phyloP scores from a whole-genome alignment of 371 early-diverging fungal genomes.

The Rhizopus microsporus region DNA sequence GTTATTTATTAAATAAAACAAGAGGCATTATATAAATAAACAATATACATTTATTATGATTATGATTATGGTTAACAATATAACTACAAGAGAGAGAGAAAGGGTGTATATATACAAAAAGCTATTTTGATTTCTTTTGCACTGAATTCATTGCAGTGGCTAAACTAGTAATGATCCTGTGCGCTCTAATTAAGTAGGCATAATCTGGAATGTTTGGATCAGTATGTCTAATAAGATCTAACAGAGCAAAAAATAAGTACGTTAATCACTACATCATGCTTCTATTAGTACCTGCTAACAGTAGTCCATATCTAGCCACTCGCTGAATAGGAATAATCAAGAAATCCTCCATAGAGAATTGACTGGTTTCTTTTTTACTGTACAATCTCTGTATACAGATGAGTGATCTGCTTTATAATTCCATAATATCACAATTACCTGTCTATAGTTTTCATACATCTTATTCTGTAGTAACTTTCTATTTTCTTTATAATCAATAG shows the following conservation, averaged over 20 bases:
- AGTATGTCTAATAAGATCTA: slow-evolving; percentile 50
- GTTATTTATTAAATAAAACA: too few relatives aligned
- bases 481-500: slow-evolving; percentile 39
- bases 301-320: slow-evolving; percentile 34
- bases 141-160: slow-evolving; percentile 48
- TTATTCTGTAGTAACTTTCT: slow-evolving; percentile 29
- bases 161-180: slow-evolving; percentile 37
- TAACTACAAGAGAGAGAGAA: too few relatives aligned
- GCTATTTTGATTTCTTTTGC: slow-evolving; percentile 24
- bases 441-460: slow-evolving; percentile 26
- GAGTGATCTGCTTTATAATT: slow-evolving; percentile 20
- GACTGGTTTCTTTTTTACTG: slow-evolving; percentile 37
- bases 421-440: slow-evolving; percentile 12
- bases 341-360: slow-evolving; percentile 37
- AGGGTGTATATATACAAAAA: slow-evolving; percentile 7
- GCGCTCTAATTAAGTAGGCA: slow-evolving; percentile 29
- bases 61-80: too few relatives aligned
- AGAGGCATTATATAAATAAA: too few relatives aligned
- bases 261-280: not conserved
- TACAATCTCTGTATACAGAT: slow-evolving; percentile 7
- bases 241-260: not conserved
- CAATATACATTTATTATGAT: too few relatives aligned
- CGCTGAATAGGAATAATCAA: slow-evolving; percentile 49
- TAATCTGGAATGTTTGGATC: slow-evolving; percentile 38
- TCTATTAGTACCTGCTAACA: slow-evolving; percentile 33